phyloP scores from a whole-genome alignment of 768 basidiomycete species.

The Lactarius sp. region DNA sequence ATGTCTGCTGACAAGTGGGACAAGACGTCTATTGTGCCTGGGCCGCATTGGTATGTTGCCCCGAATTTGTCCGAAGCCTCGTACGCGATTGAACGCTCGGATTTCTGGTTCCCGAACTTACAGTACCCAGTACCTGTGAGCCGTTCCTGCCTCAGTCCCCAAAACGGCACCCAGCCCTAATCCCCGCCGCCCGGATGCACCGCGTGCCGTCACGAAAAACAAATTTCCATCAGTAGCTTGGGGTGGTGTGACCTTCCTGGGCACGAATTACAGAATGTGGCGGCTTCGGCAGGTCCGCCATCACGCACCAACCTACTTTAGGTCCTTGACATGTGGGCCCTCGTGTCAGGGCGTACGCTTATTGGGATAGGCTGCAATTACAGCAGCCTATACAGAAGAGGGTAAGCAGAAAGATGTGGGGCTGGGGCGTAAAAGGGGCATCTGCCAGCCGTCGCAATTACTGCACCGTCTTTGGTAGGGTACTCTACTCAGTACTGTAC shows the following conservation, averaged over 20 bases:
- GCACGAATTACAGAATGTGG: neutral
- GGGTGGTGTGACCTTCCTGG: no score
- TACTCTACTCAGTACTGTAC: slow-evolving; percentile 3
- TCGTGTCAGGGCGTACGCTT: neutral
- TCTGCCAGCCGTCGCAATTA: slow-evolving; percentile 1
- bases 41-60: neutral
- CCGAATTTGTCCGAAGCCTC: neutral
- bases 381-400: neutral
- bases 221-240: no score
- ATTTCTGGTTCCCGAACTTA: no score
- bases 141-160: no score
- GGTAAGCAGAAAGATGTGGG: neutral
- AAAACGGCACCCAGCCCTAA: no score
- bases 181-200: no score
- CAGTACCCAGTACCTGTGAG: no score
- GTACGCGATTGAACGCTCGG: no score
- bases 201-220: no score
- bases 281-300: neutral
- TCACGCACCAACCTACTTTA: neutral
- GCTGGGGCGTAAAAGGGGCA: neutral
- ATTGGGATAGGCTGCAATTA: neutral
- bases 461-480: neutral
- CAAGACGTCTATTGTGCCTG: neutral
- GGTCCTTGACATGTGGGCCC: neutral
- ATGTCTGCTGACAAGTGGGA: neutral